phyloP scores from a whole-genome alignment of 2,329 filamentous ascomycete species.

The Colletotrichum lentis region DNA sequence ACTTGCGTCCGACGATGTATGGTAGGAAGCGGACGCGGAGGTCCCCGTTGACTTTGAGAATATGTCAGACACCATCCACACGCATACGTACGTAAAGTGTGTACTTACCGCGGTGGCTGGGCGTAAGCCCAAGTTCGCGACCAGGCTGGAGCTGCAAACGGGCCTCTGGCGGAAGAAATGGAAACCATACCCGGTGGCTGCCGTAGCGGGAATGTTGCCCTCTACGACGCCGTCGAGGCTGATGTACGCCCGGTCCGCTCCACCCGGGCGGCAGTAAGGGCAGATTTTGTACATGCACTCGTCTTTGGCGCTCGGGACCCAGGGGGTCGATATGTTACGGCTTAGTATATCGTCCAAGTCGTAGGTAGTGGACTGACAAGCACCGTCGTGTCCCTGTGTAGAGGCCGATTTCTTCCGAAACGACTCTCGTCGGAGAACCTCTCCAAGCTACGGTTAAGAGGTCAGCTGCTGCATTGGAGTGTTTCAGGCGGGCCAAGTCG shows the following conservation, averaged over 20 bases:
- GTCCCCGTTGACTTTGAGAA: background rate
- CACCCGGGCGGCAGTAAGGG: slow-evolving; percentile 56
- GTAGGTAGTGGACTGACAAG: slow-evolving; percentile 8
- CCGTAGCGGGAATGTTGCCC: slow-evolving; percentile 59
- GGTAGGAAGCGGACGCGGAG: background rate
- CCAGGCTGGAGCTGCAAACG: slow-evolving; percentile 49
- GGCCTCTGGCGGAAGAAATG: slow-evolving; percentile 55
- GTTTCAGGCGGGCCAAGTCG: background rate
- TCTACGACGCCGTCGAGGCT: slow-evolving; percentile 60
- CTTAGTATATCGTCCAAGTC: slow-evolving; percentile 15
- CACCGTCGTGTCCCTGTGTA: background rate
- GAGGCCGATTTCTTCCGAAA: slow-evolving; percentile 12
- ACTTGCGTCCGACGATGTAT: background rate
- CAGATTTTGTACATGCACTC: slow-evolving; percentile 64
- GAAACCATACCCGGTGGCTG: slow-evolving; percentile 63
- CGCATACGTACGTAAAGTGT: background rate
- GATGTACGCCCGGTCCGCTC: slow-evolving; percentile 56
- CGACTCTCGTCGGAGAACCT: slow-evolving; percentile 28
- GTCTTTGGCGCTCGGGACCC: slow-evolving; percentile 48
- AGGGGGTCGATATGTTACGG: slow-evolving; percentile 45
- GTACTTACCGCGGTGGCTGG: slow-evolving; percentile 49
- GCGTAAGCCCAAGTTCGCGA: slow-evolving; percentile 53
- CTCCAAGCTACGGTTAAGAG: slow-evolving; percentile 8
- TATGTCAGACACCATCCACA: background rate
- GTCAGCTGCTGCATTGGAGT: background rate